These are phyloP conservation scores for Dichotomocladium elegans DNA, from an alignment of 371 early-diverging fungal species.

Conservation along the genomic window DNA sequence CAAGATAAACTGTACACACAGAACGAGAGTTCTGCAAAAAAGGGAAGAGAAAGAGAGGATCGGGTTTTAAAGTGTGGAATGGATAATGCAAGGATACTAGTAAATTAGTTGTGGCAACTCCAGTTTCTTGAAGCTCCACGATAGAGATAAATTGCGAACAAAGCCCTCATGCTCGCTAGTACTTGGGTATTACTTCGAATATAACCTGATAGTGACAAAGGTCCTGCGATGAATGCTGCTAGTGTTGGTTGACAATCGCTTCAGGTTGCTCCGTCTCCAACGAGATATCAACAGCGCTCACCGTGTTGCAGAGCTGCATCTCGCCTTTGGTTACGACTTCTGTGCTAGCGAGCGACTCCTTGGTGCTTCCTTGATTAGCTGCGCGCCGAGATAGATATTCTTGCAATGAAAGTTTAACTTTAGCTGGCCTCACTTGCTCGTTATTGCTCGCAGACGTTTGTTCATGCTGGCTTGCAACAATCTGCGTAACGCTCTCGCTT, in stretches of 20 bases:
- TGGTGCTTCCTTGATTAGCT: constrained; percentile 10
- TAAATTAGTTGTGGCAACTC: too few relatives aligned
- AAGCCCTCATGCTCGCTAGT: too few relatives aligned
- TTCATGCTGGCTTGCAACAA: neutral
- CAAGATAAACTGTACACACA: too few relatives aligned
- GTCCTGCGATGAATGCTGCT: too few relatives aligned
- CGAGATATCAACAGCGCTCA: neutral
- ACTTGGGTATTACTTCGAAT: too few relatives aligned
- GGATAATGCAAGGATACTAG: too few relatives aligned
- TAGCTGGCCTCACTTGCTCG: constrained; percentile 9
- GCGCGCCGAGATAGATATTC: constrained; percentile 30
- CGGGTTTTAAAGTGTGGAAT: too few relatives aligned
- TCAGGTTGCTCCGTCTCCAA: constrained; percentile 3
- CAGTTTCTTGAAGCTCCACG: too few relatives aligned
- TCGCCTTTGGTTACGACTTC: neutral
- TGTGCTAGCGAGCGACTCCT: neutral
- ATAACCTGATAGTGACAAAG: too few relatives aligned
- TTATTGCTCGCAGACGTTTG: neutral
- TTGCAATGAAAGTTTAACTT: constrained; percentile 30
- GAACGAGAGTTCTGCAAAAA: too few relatives aligned
- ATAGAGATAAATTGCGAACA: too few relatives aligned
- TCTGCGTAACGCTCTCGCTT: neutral
- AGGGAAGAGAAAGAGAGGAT: too few relatives aligned
- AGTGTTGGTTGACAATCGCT: constrained; percentile 7
- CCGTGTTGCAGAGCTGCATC: neutral